Evolutionary conservation across 2,329 filamentous ascomycete species (phyloP), one percentile per base, ranked within the genome.

Genomic region (Pyrenophora tritici-repentis): DNA sequence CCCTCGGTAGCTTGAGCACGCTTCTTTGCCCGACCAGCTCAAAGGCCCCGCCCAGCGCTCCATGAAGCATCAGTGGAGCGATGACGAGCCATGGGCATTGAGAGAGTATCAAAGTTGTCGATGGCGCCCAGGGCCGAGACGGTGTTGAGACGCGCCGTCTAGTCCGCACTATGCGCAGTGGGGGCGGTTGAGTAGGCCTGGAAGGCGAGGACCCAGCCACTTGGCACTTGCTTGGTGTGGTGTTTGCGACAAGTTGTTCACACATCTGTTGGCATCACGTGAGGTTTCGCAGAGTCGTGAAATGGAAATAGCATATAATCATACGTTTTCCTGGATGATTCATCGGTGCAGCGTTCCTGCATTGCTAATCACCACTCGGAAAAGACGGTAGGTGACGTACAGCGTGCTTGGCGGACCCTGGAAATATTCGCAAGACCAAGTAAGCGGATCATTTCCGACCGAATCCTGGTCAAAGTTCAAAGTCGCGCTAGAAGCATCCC

Each of bases 121-220:
- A 42, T 46, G 32, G 37, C 26, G 44, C 29, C 17, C 44, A 39
- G 39, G 20, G 20, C 37, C 50, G 45, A 43, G 50, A 48, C 45
- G 45, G 50, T 49, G 44, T 53, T 53, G 50, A 53, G 50, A 53
- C 40, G 37, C 46, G 46, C 36, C 42, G 41, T 33, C 39, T 24
- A 53, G 46, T 42, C 46, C 16, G 46, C 31, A 32, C 45, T 34
- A 49, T 58, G 56, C 57, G 45, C 48, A 43, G 53, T 58, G 51
- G 57, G 55, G 56, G 60, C 54, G 24, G 24, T 26, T 26, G 24
- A 47, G 49, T 45, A n/a, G 36, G 35, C 42, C 35, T 46, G 42
- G 41, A 35, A 38, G 42, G 32, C 40, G 35, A 26, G 42, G 35
- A 34, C 24, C 37, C 31, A 34, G 22, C 42, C 43, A 34, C 43